A percentile compares a stretch with the other conserved stretches of the same genome.
Conservation (phyloP, 2,329 filamentous ascomycete species). For the Ascomycota sp. region DNA sequence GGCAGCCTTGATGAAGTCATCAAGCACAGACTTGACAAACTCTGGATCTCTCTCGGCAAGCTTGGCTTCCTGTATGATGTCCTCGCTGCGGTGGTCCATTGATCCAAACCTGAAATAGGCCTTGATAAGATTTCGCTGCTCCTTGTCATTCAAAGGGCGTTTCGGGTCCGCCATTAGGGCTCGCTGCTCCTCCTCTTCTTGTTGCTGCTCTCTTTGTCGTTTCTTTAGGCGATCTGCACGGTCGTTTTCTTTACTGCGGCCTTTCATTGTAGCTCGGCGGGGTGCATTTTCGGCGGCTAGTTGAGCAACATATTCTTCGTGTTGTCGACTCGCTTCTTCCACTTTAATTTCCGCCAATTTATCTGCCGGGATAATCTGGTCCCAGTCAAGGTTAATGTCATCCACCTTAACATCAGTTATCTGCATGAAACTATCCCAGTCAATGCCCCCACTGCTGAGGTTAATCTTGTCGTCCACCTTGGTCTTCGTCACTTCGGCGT, state of each 20-base stretch:
- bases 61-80: constrained; percentile 71
- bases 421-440: constrained; percentile 86
- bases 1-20: constrained; percentile 43
- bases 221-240: constrained; percentile 45
- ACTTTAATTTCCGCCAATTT: constrained; percentile 74
- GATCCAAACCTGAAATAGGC: constrained; percentile 81
- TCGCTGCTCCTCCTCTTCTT: constrained; percentile 51
- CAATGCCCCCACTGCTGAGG: constrained; percentile 66
- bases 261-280: constrained; percentile 44
- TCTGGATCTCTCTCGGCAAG: constrained; percentile 61
- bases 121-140: constrained; percentile 74
- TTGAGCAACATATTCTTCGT: constrained; percentile 62
- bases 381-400: constrained; percentile 62
- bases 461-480: constrained; percentile 81
- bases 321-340: constrained; percentile 64
- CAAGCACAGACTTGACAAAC: constrained; percentile 53
- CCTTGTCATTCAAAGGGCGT: constrained; percentile 77
- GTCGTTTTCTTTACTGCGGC: constrained; percentile 33
- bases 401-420: constrained; percentile 97
- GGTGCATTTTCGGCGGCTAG: constrained; percentile 71
- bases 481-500: constrained; percentile 90
- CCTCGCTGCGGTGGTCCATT: constrained; percentile 67
- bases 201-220: constrained; percentile 38
- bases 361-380: constrained; percentile 91
- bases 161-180: constrained; percentile 61